Percentiles rank a stretch among this genome's conserved stretches.
phyloP scores from a whole-genome alignment of 2,329 filamentous ascomycete species.

The Trichoderma atrobrunneum region DNA sequence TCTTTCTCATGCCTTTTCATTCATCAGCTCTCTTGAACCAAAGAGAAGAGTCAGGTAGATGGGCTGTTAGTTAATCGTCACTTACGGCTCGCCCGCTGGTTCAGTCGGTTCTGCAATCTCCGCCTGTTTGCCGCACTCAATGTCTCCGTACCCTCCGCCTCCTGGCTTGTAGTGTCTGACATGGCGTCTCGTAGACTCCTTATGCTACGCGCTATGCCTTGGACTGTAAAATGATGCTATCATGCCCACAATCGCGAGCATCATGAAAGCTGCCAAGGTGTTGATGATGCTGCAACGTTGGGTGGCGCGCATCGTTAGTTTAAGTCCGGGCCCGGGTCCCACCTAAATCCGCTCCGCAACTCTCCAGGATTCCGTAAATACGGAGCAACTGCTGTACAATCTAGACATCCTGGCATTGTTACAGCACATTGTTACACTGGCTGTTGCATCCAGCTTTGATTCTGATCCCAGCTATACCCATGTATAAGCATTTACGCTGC shows the following conservation, averaged over 20 bases:
- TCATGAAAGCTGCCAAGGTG: neutral
- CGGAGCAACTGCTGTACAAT: neutral
- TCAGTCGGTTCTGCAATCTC: slow-evolving; percentile 20
- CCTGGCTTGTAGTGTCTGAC: neutral
- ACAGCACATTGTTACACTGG: neutral
- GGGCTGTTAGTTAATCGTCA: neutral
- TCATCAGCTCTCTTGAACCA: neutral
- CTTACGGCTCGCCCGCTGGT: slow-evolving; percentile 21
- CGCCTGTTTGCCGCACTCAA: slow-evolving; percentile 8
- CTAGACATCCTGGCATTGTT: neutral
- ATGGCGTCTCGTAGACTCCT: neutral
- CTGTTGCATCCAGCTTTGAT: neutral
- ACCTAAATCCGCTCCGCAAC: neutral
- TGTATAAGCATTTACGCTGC: neutral
- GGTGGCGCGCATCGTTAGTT: neutral
- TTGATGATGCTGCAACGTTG: neutral
- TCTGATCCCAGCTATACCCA: neutral
- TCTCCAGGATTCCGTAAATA: neutral
- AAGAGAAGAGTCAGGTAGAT: neutral
- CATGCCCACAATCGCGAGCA: neutral
- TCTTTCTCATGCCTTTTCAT: neutral
- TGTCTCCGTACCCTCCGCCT: neutral
- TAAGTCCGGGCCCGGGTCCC: neutral
- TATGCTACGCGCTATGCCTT: neutral
- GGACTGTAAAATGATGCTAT: neutral